Conservation (phyloP, 2,329 filamentous ascomycete species). For the Rugonectria rugulosa region DNA sequence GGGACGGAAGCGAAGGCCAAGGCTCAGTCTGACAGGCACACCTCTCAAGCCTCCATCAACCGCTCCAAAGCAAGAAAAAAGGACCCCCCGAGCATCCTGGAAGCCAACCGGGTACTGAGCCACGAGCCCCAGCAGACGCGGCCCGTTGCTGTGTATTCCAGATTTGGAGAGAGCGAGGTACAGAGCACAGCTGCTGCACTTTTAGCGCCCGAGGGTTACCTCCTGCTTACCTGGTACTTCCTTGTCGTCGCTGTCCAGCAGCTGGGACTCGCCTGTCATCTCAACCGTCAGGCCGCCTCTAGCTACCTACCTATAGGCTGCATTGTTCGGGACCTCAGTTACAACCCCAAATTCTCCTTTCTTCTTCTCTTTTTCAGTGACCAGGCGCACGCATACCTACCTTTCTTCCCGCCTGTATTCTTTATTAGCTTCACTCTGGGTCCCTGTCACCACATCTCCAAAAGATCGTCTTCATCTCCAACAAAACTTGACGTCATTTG, state of each 20-base stretch:
- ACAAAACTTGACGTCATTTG: conserved; percentile 38
- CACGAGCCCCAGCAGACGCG: conserved; percentile 34
- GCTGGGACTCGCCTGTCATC: no score
- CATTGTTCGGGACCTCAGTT: conserved; percentile 3
- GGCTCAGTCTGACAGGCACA: not conserved
- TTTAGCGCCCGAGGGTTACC: conserved; percentile 9
- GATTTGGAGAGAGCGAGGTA: no score
- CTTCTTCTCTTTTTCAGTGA: not conserved
- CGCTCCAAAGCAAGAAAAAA: conserved; percentile 5
- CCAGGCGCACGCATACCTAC: no score
- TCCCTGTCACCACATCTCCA: conserved; percentile 8
- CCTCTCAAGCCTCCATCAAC: not conserved
- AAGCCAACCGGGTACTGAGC: conserved; percentile 33
- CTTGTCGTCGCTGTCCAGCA: no score
- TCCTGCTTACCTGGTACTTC: conserved; percentile 1
- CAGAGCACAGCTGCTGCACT: no score
- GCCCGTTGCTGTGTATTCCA: conserved; percentile 25
- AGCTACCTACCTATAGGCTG: conserved; percentile 11
- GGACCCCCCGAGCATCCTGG: not conserved
- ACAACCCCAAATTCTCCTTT: not conserved
- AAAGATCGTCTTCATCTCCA: conserved; percentile 8
- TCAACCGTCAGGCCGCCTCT: conserved; percentile 1
- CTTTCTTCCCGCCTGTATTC: not conserved
- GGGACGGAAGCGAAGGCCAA: not conserved
- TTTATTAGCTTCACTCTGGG: conserved; percentile 1